Evolutionary conservation across 257 asterid genomes (phyloP).

Genomic region (Hygrophila difformis): DNA sequence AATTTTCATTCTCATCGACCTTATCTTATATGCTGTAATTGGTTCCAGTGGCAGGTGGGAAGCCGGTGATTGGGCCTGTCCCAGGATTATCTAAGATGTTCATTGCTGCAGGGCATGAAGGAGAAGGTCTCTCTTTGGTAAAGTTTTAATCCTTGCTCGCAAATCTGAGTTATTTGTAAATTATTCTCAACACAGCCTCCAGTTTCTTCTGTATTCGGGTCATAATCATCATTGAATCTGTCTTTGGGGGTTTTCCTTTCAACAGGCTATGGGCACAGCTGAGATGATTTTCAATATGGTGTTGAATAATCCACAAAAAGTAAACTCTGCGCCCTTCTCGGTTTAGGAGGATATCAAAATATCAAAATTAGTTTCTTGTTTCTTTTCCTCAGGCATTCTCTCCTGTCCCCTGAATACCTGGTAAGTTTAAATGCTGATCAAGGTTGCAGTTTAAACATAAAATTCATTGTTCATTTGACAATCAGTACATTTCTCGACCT

Average conservation of each 20-base stretch:
- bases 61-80: slow-evolving; percentile 75
- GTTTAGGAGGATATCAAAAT: too few species aligned
- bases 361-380: too few species aligned
- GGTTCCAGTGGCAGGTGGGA: slow-evolving; percentile 71
- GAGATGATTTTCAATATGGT: slow-evolving; percentile 86
- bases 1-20: background rate
- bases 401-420: too few species aligned
- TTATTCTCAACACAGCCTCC: too few species aligned
- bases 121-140: slow-evolving; percentile 94
- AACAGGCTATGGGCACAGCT: slow-evolving; percentile 88
- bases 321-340: slow-evolving; percentile 65
- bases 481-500: too few species aligned
- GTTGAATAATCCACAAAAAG: slow-evolving; percentile 52
- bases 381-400: too few species aligned
- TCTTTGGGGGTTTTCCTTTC: slow-evolving; percentile 1
- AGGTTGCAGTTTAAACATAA: too few species aligned
- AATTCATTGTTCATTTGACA: too few species aligned
- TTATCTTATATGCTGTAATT: background rate
- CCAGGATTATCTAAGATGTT: slow-evolving; percentile 62
- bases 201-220: too few species aligned
- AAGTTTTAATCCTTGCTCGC: slow-evolving; percentile 1
- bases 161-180: too few species aligned
- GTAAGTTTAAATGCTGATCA: too few species aligned
- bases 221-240: background rate
- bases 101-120: slow-evolving; percentile 95